A percentile compares a stretch with the other conserved stretches of the same genome.
Evolutionary conservation across 2,329 filamentous ascomycete species (phyloP).

Genomic region (Trichophyton benhamiae): DNA sequence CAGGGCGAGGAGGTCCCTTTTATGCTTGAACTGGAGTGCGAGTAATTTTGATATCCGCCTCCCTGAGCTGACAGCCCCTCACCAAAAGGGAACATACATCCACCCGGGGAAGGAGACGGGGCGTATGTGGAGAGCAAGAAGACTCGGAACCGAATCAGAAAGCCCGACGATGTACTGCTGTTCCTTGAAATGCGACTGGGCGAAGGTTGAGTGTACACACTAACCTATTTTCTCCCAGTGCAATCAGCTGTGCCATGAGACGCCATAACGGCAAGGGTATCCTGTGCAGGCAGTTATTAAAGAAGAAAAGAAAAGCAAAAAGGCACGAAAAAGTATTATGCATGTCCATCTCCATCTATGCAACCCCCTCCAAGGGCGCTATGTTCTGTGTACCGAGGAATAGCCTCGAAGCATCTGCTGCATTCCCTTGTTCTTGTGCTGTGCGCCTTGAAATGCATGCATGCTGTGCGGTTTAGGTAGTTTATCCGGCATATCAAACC

Average conservation of each 20-base stretch:
- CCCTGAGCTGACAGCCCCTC: neutral
- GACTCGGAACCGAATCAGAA: neutral
- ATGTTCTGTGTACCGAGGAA: neutral
- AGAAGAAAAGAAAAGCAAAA: neutral
- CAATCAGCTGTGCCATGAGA: neutral
- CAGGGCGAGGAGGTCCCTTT: slow-evolving; percentile 7
- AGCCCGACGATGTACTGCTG: neutral
- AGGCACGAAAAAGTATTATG: neutral
- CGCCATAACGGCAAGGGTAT: slow-evolving; percentile 1
- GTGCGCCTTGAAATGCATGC: neutral
- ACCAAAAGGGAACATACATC: neutral
- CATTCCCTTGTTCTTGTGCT: neutral
- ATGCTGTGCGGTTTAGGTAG: neutral
- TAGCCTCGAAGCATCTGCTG: neutral
- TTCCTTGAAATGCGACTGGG: neutral
- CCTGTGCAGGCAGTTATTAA: neutral
- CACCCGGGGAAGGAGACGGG: neutral
- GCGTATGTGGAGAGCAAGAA: neutral
- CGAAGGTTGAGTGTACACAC: neutral
- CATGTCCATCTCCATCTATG: neutral
- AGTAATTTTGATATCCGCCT: neutral
- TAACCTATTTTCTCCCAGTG: neutral
- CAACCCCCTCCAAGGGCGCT: neutral
- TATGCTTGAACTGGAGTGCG: neutral
- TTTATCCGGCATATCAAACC: neutral